Conservation (phyloP, 2,329 filamentous ascomycete species). For the Penicillium sp. region DNA sequence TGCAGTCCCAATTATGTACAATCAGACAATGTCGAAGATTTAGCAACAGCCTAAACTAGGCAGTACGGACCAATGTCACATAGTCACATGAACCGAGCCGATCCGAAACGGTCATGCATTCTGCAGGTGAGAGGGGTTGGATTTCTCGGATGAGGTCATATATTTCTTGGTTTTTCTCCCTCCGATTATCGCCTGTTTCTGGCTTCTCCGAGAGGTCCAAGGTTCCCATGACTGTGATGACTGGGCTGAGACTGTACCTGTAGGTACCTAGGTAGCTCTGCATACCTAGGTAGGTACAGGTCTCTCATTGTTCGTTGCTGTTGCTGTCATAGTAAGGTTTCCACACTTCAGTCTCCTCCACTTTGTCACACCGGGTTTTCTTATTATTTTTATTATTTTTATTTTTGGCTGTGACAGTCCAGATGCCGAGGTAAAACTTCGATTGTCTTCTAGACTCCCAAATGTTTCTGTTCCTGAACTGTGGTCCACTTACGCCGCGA, state of each 20-base stretch:
- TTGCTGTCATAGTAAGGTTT: conserved; percentile 11
- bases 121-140: background rate
- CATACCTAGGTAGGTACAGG: background rate
- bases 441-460: conserved; percentile 10
- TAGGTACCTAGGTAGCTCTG: background rate
- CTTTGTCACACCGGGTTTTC: conserved; percentile 2
- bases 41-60: conserved; percentile 5
- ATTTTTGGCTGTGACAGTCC: conserved; percentile 3
- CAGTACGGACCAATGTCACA: conserved; percentile 7
- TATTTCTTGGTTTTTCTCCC: background rate
- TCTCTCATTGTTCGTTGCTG: background rate
- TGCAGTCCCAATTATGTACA: background rate
- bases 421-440: conserved; percentile 7
- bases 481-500: conserved; percentile 6
- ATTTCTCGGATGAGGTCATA: conserved; percentile 9
- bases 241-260: conserved; percentile 1
- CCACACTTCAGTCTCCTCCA: background rate
- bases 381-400: background rate
- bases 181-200: conserved; percentile 2
- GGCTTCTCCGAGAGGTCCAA: background rate
- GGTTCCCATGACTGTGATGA: background rate
- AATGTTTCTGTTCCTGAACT: background rate
- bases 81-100: conserved; percentile 7
- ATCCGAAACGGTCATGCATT: conserved; percentile 13
- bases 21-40: background rate